Evolutionary conservation across 75 land plant genomes (phyloP).

Genomic region (Adiantum capillusveneris): DNA sequence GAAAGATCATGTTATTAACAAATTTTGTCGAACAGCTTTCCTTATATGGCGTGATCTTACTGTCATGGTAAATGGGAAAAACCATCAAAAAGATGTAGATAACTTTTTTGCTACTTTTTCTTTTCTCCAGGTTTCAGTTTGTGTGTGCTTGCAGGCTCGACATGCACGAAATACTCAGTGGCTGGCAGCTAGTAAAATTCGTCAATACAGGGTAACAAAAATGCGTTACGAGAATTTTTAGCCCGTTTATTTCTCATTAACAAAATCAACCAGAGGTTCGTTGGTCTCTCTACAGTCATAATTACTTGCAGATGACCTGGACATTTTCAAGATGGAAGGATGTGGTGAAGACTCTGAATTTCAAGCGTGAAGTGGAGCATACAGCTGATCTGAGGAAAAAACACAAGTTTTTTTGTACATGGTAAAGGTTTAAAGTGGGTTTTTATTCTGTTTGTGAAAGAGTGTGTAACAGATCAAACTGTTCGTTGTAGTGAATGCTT

Average conservation of each 20-base stretch:
- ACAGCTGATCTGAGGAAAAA: not conserved
- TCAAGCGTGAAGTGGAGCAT: not conserved
- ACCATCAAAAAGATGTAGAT: not conserved
- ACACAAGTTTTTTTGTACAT: not conserved
- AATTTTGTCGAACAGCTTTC: not conserved
- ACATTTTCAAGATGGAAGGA: conserved; percentile 3
- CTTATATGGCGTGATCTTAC: conserved; percentile 7
- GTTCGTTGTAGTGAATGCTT: no score
- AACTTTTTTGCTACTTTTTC: not conserved
- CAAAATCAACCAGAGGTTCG: no score
- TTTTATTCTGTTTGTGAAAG: no score
- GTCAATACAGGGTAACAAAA: conserved; percentile 1
- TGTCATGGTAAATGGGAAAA: not conserved
- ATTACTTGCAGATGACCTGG: not conserved
- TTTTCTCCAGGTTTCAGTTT: no score
- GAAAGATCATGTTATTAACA: not conserved
- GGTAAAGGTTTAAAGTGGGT: not conserved
- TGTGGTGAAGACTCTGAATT: not conserved
- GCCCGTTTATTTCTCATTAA: not conserved
- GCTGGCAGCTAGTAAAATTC: not conserved
- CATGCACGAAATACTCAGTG: not conserved
- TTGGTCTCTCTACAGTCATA: not conserved
- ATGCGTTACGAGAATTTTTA: not conserved
- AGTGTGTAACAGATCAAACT: no score
- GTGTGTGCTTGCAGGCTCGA: conserved; percentile 1